Base-by-base conservation (phyloP, 2,329 filamentous ascomycete species). In the Aspergillus pseudotamarii region DNA sequence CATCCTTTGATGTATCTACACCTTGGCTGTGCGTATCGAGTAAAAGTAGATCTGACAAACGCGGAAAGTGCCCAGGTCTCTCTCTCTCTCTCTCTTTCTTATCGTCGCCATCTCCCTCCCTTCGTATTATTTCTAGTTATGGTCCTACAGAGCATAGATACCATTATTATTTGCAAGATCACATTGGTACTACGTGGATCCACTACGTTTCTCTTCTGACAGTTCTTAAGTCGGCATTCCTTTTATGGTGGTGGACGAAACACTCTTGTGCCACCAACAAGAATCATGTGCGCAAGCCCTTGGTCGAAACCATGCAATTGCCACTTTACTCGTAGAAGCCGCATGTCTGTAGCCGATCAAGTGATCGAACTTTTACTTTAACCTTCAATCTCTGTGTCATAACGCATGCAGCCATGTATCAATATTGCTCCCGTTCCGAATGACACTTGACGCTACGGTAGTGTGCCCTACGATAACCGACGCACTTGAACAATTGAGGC, bases 1-100 rank as follows among this genome's bases (percentile, higher is more conserved):
- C n/a, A 53, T 21, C 45, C 45, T 53, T 61, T 57, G 59, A 61
- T 57, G 53, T 61, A 61, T 61, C 34, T 57, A 30, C 26, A 59
- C 38, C 46, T 4, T 14, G 28, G n/a, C 10, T 23, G 28, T 26
- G 38, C 43, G 48, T 55, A 43, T 55, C 12, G 19, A 23, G 50
- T 43, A 43, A 19, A 28, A 36, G 21, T 26, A 55, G 51, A 55
- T 36, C 32, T 14, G 32, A 9, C 34, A 34, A 55, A 38, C 23
- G 51, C 30, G 16, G 6, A 38, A 55, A 6, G 32, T 41, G 38
- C 14, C n/a, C 32, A 26, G 8, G 3, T 12, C 41, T 55, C 28
- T 21, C 23, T 3, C 23, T 36, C 38, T 38, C 38, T 50, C 50
- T 58, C 2, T 38, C 26, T 26, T 36, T 8, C 45, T n/a, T 36